Conservation (phyloP, 2,329 filamentous ascomycete genomes). For the Verruconis gallopava region DNA sequence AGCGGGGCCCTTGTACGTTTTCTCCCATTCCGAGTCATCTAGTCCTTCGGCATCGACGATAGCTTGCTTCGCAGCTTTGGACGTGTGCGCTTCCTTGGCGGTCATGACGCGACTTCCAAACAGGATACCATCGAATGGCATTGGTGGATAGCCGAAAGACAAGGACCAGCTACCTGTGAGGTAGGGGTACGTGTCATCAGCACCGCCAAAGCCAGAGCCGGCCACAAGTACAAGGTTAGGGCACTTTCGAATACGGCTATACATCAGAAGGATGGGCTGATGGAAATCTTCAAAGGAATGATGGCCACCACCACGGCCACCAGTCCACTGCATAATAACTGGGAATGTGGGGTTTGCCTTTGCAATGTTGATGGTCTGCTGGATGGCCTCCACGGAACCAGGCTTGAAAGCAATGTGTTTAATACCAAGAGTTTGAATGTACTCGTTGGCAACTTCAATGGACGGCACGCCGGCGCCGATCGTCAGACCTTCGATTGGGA, state of each 20-base stretch:
- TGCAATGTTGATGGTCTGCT: constrained; percentile 34
- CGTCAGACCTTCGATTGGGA: constrained; percentile 35
- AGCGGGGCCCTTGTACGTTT: constrained; percentile 51
- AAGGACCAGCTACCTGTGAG: constrained; percentile 33
- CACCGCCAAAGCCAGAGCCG: constrained; percentile 35
- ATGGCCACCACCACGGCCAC: constrained; percentile 36
- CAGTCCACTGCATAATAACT: constrained; percentile 36
- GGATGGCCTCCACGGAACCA: constrained; percentile 32
- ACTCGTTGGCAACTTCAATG: constrained; percentile 34
- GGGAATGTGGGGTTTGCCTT: constrained; percentile 33
- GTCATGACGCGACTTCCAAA: constrained; percentile 37
- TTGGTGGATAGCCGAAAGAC: constrained; percentile 29
- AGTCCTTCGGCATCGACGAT: constrained; percentile 32
- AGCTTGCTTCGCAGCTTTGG: constrained; percentile 29
- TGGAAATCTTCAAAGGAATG: constrained; percentile 40
- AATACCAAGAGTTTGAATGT: constrained; percentile 44
- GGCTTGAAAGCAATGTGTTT: constrained; percentile 38
- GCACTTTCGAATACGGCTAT: constrained; percentile 31
- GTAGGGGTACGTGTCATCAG: constrained; percentile 35
- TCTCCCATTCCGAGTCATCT: constrained; percentile 32
- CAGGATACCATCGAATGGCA: constrained; percentile 36
- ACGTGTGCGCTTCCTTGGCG: constrained; percentile 33
- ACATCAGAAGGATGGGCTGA: constrained; percentile 34
- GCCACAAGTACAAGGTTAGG: constrained; percentile 34
- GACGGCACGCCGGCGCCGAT: constrained; percentile 37